Evolutionary conservation across 805 yeast species (phyloP), one percentile per base, ranked within the genome.

Genomic region (Suhomyces kilbournensis): DNA sequence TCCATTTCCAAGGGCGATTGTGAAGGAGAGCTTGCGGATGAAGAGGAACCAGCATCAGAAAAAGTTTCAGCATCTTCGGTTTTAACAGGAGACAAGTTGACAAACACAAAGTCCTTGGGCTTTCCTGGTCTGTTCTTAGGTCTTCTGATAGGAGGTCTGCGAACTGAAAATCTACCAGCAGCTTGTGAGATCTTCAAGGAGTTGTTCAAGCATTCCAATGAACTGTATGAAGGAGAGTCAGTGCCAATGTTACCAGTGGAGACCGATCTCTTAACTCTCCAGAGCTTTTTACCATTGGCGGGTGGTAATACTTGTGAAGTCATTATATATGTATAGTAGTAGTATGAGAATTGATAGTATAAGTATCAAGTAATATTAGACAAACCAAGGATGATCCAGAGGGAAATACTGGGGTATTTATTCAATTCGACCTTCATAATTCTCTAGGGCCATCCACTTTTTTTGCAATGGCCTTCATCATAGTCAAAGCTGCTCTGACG

Each of bases 21-120:
- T 7, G 44, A 44, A 17, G 54, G 47, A 30, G 54, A 44, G 30
- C 54, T 46, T 10, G 51, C 39, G 17, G 52, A 28, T 48, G 49
- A 34, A 20, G 49, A 38, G 12, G 44, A 26, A 17, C 23, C 42
- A 23, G 46, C 51, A 34, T 49, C 53, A 19, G 49, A 32, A 23
- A 55, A 48, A 17, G 43, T 51, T 40, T 49, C 53, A 25, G 50
- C 34, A 1, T 50, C 51, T 10, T 51, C 56, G 25, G 23, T 23
- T 58, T 65, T 28, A 22, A 74, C 68, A 19, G 78, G 79, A 17
- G 77, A 71, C 56, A 75, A 71, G 58, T 75, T 78, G 43, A 75
- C 79, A 56, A 75, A 75, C 17, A 75, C 77, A 54, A 74, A 75
- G 56, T 73, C 77, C 61, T 71, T 74, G 47, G 76, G 77, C 67